Evolutionary conservation across 2,329 filamentous ascomycete species (phyloP).

Genomic region (Plectosphaerella plurivora): DNA sequence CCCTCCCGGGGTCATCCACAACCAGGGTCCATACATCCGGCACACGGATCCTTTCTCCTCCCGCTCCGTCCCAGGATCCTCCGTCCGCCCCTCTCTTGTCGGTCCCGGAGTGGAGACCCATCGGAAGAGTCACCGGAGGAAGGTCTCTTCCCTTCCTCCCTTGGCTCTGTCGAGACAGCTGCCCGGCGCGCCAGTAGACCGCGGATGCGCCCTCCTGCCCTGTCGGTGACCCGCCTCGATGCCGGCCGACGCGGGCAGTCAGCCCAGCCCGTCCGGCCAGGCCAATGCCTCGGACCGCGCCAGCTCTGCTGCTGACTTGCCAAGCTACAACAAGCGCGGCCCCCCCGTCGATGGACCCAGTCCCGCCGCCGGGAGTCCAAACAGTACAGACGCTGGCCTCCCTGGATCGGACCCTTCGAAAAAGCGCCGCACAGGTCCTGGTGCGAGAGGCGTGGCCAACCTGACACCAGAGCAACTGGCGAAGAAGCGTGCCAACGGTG

Average conservation of each 20-base stretch:
- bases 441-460: constrained; percentile 52
- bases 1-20: too few relatives aligned
- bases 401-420: constrained; percentile 23
- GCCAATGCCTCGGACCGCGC: constrained; percentile 7
- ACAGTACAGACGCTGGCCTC: not conserved
- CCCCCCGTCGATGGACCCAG: constrained; percentile 6
- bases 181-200: not conserved
- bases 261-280: constrained; percentile 12
- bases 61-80: too few relatives aligned
- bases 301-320: not conserved
- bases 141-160: too few relatives aligned
- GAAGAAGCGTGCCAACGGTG: constrained; percentile 59
- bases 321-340: constrained; percentile 7
- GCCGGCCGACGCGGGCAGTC: constrained; percentile 9
- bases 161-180: too few relatives aligned
- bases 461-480: constrained; percentile 70
- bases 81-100: too few relatives aligned
- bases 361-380: constrained; percentile 6
- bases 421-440: constrained; percentile 40
- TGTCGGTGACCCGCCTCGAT: constrained; percentile 1
- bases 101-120: too few relatives aligned
- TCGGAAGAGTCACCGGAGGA: too few relatives aligned
- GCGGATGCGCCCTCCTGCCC: not conserved
- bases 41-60: too few relatives aligned
- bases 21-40: too few relatives aligned